Base-by-base conservation (phyloP, 345 rosid genomes). In the Brassica incana region DNA sequence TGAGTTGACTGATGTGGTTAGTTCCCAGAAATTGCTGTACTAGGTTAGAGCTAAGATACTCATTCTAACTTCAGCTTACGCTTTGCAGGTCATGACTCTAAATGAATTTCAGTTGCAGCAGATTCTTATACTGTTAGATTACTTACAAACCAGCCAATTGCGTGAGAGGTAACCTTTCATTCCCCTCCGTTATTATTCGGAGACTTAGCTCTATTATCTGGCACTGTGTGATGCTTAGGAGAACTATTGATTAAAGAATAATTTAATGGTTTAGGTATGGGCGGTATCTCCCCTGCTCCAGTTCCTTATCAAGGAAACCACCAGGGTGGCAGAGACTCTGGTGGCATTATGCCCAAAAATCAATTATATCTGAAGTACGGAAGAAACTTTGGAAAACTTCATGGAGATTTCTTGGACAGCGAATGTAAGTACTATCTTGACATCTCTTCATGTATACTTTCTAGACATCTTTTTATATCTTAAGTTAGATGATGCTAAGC, bases 301-400 rank as follows among this genome's bases (percentile, higher is more conserved):
- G 75, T 82, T 83, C 86, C 75, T 72, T 86, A 82, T 84, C 82
- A 32, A 86, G 82, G 82, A 94, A 92, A 69, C 87, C 82, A 16
- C 82, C 79, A 78, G 92, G 93, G 62, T 92, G 97, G 98, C 89
- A 86, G 81, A 89, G 72, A 78, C 70, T 88, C 77, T 92, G 97
- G 97, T 94, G 97, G 98, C 89, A 70, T 40, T 94, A 94, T 82
- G 98, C 97, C 54, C 97, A 89, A 83, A 79, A 90, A 58, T 90
- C 97, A 69, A 52, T 94, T 71, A 56, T 92, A 65, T 87, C 91
- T 56, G 96, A 92, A 85, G 92, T 92, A 62, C 93, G 81, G 10
- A 83, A 74, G 85, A 88, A 88, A 76, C 84, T 94, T 79, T 89
- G 83, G 85, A 94, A 85, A 84, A 89, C 88, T 76, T 94, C 98